phyloP scores from a whole-genome alignment of 176 grass and related monocot genomes.

The Metroxylon sagu region DNA sequence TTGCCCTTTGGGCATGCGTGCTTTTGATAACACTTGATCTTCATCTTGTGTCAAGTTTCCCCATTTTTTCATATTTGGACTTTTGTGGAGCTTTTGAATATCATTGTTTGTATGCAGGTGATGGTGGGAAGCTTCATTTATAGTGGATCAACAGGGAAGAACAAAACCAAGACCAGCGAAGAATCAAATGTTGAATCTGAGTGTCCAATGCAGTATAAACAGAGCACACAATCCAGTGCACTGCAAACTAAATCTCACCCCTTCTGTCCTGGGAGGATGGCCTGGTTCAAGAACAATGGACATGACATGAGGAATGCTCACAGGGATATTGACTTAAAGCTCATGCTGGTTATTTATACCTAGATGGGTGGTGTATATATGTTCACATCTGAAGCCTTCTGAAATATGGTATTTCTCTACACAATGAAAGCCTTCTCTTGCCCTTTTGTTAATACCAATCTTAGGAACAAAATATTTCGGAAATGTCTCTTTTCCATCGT shows the following conservation, averaged over 20 bases:
- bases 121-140: slow-evolving; percentile 37
- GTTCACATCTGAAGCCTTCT: too few relatives aligned
- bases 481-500: too few relatives aligned
- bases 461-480: too few relatives aligned
- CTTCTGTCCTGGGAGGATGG: background rate
- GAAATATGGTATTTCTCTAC: too few relatives aligned
- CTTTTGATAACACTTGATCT: too few relatives aligned
- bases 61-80: too few relatives aligned
- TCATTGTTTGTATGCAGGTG: slow-evolving; percentile 13
- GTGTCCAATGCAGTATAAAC: background rate
- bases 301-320: slow-evolving; percentile 1
- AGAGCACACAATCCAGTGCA: background rate
- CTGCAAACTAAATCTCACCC: background rate
- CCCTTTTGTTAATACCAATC: too few relatives aligned
- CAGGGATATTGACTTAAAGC: slow-evolving; percentile 4
- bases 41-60: too few relatives aligned
- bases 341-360: too few relatives aligned
- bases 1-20: too few relatives aligned
- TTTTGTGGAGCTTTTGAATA: too few relatives aligned
- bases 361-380: background rate
- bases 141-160: slow-evolving; percentile 18
- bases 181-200: slow-evolving; percentile 1
- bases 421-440: too few relatives aligned
- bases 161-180: slow-evolving; percentile 7
- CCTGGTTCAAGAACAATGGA: background rate